Conservation (phyloP, 2,329 filamentous ascomycete genomes). For the Diaporthe destruens region DNA sequence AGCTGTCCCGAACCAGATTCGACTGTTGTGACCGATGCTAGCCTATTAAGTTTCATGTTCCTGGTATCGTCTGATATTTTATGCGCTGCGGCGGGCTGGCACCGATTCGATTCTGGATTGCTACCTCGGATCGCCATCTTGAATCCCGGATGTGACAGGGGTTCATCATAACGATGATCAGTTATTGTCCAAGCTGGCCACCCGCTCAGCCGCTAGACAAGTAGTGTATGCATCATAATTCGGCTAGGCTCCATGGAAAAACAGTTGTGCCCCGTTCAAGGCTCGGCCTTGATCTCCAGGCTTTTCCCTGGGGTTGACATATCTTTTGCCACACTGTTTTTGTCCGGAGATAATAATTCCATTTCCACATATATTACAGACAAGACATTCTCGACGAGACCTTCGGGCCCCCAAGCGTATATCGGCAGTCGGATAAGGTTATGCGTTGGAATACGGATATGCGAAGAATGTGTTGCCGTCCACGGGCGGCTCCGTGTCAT, state of each 20-base stretch:
- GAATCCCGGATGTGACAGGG: background rate
- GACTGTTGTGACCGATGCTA: background rate
- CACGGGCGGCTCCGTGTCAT: background rate
- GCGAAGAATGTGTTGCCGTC: background rate
- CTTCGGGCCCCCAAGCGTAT: background rate
- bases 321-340: background rate
- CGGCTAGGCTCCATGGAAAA: background rate
- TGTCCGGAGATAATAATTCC: background rate
- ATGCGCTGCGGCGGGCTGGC: background rate
- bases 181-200: background rate
- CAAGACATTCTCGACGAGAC: background rate
- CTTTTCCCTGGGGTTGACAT: background rate
- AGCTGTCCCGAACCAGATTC: conserved; percentile 19
- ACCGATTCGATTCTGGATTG: conserved; percentile 8
- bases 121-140: conserved; percentile 20
- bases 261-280: background rate
- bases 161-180: background rate
- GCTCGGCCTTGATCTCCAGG: background rate
- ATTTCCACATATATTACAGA: background rate
- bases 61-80: conserved; percentile 20
- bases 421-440: background rate
- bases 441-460: background rate
- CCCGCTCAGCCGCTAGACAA: background rate
- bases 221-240: background rate
- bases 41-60: conserved; percentile 7